Conservation (phyloP, 331 rosid genomes). For the Quercus phellos region DNA sequence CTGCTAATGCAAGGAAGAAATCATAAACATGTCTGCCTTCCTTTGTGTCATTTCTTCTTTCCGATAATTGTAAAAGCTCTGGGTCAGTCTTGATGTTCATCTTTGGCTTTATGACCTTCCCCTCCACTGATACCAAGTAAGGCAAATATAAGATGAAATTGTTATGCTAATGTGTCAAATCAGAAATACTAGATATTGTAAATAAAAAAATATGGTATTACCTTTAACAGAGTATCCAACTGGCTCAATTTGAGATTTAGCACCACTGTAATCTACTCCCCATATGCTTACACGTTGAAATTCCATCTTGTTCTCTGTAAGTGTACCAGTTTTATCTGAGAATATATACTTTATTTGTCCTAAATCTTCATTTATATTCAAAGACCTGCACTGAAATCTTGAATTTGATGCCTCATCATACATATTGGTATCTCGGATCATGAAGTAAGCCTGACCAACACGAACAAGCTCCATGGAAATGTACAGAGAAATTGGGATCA, state of each 20-base stretch:
- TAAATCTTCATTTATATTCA: conserved; percentile 91
- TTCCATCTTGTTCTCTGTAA: conserved; percentile 96
- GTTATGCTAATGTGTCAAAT: not conserved
- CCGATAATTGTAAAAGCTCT: conserved; percentile 48
- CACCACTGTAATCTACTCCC: conserved; percentile 70
- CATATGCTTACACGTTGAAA: conserved; percentile 84
- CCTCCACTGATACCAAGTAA: conserved; percentile 50
- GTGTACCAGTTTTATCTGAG: conserved; percentile 96
- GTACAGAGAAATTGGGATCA: conserved; percentile 94
- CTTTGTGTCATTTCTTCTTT: conserved; percentile 33
- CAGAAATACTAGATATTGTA: not conserved
- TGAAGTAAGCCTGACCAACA: conserved; percentile 89
- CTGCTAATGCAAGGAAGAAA: conserved; percentile 89
- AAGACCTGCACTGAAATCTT: conserved; percentile 87
- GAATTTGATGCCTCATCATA: conserved; percentile 73
- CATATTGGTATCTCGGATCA: conserved; percentile 70
- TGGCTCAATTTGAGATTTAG: conserved; percentile 34
- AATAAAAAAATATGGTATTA: conserved; percentile 12
- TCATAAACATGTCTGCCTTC: conserved; percentile 52
- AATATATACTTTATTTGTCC: conserved; percentile 90
- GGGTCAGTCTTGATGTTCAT: conserved; percentile 71
- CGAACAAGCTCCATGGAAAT: conserved; percentile 97
- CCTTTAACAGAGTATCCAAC: conserved; percentile 55
- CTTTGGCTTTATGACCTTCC: conserved; percentile 61
- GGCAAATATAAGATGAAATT: conserved; percentile 14